Evolutionary conservation across 2,329 filamentous ascomycete species (phyloP), one percentile per base, ranked within the genome.

Genomic region (Cytospora piceae): DNA sequence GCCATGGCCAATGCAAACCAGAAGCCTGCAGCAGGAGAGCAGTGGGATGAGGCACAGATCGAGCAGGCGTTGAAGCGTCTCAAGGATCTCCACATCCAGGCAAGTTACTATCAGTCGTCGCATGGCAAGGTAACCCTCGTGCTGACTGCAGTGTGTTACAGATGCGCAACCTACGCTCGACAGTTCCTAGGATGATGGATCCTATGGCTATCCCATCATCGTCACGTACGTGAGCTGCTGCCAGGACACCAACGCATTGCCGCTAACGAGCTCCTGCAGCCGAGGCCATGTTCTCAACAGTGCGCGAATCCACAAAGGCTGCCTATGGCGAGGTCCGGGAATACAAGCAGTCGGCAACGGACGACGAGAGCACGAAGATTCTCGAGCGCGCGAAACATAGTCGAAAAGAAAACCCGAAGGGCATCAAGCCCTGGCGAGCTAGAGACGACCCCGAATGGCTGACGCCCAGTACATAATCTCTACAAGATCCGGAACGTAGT

Each of bases 381-480:
- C 77, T 89, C 62, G 79, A 83, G 14, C 80, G 83, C 64, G 85
- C 82, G 1, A 78, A 75, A 51, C 80, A 82, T 70, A 88, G 86
- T 70, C 81, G 81, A 22, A 77, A 81, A 61, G 80, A 83, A 49
- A 83, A 87, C 53, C 83, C 85, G 0, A 79, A 81, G 59, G 84
- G 82, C 4, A 87, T 89, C 69, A 84, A 81, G 70, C 81, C 83
- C 2, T 89, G 87, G 87, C 81, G 79, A 57, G 80, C 85, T 24
- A 81, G 79, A 63, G 84, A 89, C 42, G 80, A 89, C 64, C 85
- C 87, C 2, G 80, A 86, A 68, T 90, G 87, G 86, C 81, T 83
- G 66, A 75, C 53, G 4, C 32, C 20, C 3, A 32, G 58, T 37
- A 51, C 60, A 49, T 70, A 54, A 72, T 29, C 8, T 31, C 20